These are phyloP conservation scores for Cadophora malorum DNA, from an alignment of 2,329 filamentous ascomycete genomes.

Conservation along the genomic window DNA sequence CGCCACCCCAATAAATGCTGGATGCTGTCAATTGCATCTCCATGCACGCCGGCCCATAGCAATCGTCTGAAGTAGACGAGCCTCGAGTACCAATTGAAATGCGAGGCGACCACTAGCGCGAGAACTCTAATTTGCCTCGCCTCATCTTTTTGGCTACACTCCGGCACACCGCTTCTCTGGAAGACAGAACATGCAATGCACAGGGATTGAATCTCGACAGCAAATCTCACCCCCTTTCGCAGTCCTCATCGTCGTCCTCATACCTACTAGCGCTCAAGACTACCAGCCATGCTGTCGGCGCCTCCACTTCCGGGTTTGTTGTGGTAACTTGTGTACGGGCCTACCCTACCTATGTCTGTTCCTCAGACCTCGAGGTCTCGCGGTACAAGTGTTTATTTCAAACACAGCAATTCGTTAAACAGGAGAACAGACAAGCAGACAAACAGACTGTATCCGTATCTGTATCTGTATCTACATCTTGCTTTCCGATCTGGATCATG, in stretches of 20 bases:
- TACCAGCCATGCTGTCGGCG: background rate
- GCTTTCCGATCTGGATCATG: background rate
- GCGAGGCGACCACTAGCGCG: conserved; percentile 2
- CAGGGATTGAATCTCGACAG: background rate
- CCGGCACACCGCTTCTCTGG: conserved; percentile 11
- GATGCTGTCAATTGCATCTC: background rate
- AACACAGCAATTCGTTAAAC: background rate
- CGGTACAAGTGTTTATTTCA: background rate
- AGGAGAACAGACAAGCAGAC: background rate
- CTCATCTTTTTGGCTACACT: background rate
- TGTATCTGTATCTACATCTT: background rate
- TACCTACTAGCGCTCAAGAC: background rate
- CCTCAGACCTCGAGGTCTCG: background rate
- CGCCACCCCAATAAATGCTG: background rate
- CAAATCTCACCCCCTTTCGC: background rate
- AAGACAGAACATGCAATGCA: background rate
- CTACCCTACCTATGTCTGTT: background rate
- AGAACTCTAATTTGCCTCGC: conserved; percentile 10
- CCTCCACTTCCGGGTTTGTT: background rate
- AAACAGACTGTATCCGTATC: background rate
- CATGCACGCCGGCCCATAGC: background rate
- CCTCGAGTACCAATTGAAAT: background rate
- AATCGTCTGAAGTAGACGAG: conserved; percentile 9
- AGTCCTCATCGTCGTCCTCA: background rate
- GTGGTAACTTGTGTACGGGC: background rate